phyloP scores from a whole-genome alignment of 352 stramenopile species.

The Phytophthora citrophthora region DNA sequence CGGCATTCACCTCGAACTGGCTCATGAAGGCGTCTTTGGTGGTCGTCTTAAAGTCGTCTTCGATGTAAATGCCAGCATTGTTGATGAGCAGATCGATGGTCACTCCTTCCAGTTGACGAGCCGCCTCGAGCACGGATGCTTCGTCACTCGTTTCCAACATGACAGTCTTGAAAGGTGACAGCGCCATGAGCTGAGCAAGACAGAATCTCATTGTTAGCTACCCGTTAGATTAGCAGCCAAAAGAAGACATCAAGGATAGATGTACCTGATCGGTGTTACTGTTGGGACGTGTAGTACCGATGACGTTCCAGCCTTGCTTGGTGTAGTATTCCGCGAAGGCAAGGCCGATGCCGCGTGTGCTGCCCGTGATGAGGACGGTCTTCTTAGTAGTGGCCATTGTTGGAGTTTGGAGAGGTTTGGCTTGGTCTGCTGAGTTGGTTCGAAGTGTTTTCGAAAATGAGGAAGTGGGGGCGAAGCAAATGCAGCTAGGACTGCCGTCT shows the following conservation, averaged over 20 bases:
- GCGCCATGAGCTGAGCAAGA: conserved; percentile 20
- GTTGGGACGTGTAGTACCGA: conserved; percentile 36
- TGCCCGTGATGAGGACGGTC: conserved; percentile 56
- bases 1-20: conserved; percentile 63
- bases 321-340: conserved; percentile 48
- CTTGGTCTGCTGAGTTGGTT: not conserved
- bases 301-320: conserved; percentile 48
- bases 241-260: not conserved
- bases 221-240: not conserved
- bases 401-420: not conserved
- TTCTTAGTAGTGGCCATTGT: conserved; percentile 30
- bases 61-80: conserved; percentile 52
- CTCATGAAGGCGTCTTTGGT: conserved; percentile 52
- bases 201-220: not conserved
- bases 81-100: conserved; percentile 69
- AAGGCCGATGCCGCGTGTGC: conserved; percentile 49
- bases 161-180: conserved; percentile 48
- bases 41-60: conserved; percentile 27
- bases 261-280: conserved; percentile 41
- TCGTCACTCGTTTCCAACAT: conserved; percentile 53
- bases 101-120: conserved; percentile 44
- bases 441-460: conserved; percentile 25
- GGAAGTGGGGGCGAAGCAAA: not conserved
- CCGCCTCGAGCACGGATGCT: conserved; percentile 43
- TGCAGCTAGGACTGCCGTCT: too few relatives aligned